Percentiles rank a stretch among this genome's conserved stretches.
phyloP scores from a whole-genome alignment of 768 basidiomycete genomes.

The Tremella mesenterica region DNA sequence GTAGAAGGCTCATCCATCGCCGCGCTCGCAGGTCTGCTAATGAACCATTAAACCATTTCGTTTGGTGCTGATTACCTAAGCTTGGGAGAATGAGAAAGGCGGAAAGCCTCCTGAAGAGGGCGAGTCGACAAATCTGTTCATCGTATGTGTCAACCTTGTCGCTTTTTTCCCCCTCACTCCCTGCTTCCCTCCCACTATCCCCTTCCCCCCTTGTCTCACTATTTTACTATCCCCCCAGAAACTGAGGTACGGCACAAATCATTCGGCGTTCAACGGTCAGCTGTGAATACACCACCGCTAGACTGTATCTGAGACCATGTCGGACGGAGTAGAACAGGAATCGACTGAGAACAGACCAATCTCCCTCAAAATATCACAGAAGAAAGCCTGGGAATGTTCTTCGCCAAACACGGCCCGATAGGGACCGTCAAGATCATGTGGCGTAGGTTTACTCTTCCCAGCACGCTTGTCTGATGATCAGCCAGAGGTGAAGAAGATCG shows the following conservation, averaged over 20 bases:
- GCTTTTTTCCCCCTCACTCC: too few relatives aligned
- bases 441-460: slow-evolving; percentile 48
- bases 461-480: slow-evolving; percentile 6
- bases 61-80: slow-evolving; percentile 44
- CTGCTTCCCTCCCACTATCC: too few relatives aligned
- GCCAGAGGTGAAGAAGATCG: slow-evolving; percentile 66
- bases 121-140: slow-evolving; percentile 90
- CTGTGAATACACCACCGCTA: too few relatives aligned
- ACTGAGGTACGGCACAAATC: neutral
- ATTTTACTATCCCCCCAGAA: too few relatives aligned
- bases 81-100: slow-evolving; percentile 83
- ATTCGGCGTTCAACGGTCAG: neutral
- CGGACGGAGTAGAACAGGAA: too few relatives aligned
- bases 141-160: slow-evolving; percentile 49
- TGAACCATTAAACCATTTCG: neutral
- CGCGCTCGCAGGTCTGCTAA: slow-evolving; percentile 67
- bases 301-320: too few relatives aligned
- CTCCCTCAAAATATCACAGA: slow-evolving; percentile 81
- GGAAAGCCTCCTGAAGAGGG: slow-evolving; percentile 56
- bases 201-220: too few relatives aligned
- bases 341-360: slow-evolving; percentile 51
- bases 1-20: slow-evolving; percentile 62
- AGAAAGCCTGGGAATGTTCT: slow-evolving; percentile 74
- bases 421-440: slow-evolving; percentile 77
- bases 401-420: slow-evolving; percentile 85